Conservation (phyloP, 768 basidiomycete species). For the Cystobasidiopsis lactophilus region DNA sequence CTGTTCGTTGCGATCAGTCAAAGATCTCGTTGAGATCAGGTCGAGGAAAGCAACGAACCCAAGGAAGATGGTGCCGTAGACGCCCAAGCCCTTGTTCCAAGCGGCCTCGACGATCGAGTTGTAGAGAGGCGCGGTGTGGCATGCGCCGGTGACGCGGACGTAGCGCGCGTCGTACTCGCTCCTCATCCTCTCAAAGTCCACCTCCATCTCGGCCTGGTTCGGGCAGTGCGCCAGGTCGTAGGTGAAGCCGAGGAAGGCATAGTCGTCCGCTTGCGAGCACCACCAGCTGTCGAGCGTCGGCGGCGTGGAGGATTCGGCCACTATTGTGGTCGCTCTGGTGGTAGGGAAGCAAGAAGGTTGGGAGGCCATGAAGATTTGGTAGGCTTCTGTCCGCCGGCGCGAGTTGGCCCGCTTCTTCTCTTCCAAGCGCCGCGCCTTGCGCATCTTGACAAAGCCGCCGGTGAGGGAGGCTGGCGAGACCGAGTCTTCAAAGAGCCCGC, state of each 20-base stretch:
- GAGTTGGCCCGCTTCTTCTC: no score
- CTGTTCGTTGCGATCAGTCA: no score
- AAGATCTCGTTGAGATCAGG: no score
- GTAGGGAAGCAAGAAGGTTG: no score
- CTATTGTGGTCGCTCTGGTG: no score
- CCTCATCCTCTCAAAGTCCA: slow-evolving; percentile 41
- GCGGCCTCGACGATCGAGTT: slow-evolving; percentile 49
- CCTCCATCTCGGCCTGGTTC: slow-evolving; percentile 24
- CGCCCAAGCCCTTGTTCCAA: slow-evolving; percentile 44
- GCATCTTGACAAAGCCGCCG: no score
- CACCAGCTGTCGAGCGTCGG: slow-evolving; percentile 25
- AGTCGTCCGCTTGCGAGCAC: slow-evolving; percentile 43
- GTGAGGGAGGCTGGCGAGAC: no score
- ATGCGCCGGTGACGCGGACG: slow-evolving; percentile 41
- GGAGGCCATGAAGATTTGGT: no score
- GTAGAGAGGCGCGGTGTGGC: slow-evolving; percentile 35
- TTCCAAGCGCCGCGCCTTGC: no score
- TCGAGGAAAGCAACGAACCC: slow-evolving; percentile 12
- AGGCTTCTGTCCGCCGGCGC: no score
- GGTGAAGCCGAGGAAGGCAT: slow-evolving; percentile 55
- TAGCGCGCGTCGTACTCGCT: slow-evolving; percentile 42
- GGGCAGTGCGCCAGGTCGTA: slow-evolving; percentile 47
- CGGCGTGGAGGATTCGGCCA: no score
- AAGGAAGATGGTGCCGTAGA: slow-evolving; percentile 55
- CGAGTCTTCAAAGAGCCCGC: no score